Evolutionary conservation across 208 protist species (phyloP), one percentile per base, ranked within the genome.

Genomic region (Acanthamoeba divionensis): DNA sequence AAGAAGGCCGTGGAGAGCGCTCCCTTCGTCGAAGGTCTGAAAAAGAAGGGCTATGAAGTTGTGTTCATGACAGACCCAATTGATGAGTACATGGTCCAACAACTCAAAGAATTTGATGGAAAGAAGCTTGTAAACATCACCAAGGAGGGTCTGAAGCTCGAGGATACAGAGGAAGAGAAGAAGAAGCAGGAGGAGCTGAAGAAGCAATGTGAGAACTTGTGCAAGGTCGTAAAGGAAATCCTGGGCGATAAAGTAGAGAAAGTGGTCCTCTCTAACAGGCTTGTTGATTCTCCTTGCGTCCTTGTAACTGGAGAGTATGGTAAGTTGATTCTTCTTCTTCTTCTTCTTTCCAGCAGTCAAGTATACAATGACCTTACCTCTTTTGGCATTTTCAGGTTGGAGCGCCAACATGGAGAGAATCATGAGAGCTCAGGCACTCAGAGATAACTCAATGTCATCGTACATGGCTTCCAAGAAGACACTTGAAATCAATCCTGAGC

Each of bases 381-480:
- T n/a, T n/a, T n/a, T n/a, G n/a, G n/a, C n/a, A n/a, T n/a, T n/a
- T n/a, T n/a, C n/a, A n/a, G n/a, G 98, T 82, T 99, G 98, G 98
- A 98, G 97, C 36, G 98, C 98, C 90, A 99, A 99, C 95, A 99
- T 99, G 98, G 97, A 99, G 95, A 94, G 98, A 91, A 99, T 99
- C 96, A 99, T 99, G 98, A 99, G 99, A 93, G 98, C 98, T 87
- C 98, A 99, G 96, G 98, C 98, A 9, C 96, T 99, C 15, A 95
- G 97, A 92, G 98, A 99, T 92, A 96, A 93, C 38, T 96, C 95
- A 89, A 98, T 99, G 97, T 96, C 96, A 7, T 94, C 93, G 57
- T 99, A 99, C 96, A 99, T 99, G 98, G 94, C 95, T 38, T 97
- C 96, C 29, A 99, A 99, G 96, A 99, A 99, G 96, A 99, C 97